Percentiles rank a stretch among this genome's conserved stretches.
Evolutionary conservation across 2,329 filamentous ascomycete genomes (phyloP).

Genomic region (Diaporthe sp.): DNA sequence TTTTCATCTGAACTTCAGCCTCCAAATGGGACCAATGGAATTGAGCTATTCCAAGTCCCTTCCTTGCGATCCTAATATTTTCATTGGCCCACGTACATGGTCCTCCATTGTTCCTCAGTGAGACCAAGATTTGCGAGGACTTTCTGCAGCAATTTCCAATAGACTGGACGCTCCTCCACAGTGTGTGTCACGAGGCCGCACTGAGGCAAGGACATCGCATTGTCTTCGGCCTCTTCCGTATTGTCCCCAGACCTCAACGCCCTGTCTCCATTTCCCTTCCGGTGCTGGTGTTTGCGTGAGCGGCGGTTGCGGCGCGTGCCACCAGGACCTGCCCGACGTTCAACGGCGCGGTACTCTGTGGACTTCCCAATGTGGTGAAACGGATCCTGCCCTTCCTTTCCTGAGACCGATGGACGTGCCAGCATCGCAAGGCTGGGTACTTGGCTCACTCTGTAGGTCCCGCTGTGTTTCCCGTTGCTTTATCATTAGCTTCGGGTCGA

Average conservation of each 20-base stretch:
- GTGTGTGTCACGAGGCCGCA: too few species aligned
- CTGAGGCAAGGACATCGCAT: neutral
- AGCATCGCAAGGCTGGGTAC: too few species aligned
- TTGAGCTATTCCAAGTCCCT: neutral
- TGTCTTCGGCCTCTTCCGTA: neutral
- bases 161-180: neutral
- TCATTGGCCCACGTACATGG: neutral
- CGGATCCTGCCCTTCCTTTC: too few species aligned
- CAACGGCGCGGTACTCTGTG: neutral
- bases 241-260: fast-evolving
- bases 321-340: neutral
- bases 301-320: neutral
- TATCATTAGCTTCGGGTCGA: neutral
- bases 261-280: too few species aligned
- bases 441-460: neutral
- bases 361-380: neutral
- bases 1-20: neutral
- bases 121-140: neutral
- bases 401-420: neutral
- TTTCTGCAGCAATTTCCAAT: neutral
- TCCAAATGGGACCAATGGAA: neutral
- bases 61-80: neutral
- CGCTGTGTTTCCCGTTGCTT: neutral
- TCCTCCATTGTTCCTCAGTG: neutral
- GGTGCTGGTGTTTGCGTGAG: neutral